Evolutionary conservation across 1,284 basidiomycete genomes (phyloP), one percentile per base, ranked within the genome.

Genomic region (Apiotrichum gracile): DNA sequence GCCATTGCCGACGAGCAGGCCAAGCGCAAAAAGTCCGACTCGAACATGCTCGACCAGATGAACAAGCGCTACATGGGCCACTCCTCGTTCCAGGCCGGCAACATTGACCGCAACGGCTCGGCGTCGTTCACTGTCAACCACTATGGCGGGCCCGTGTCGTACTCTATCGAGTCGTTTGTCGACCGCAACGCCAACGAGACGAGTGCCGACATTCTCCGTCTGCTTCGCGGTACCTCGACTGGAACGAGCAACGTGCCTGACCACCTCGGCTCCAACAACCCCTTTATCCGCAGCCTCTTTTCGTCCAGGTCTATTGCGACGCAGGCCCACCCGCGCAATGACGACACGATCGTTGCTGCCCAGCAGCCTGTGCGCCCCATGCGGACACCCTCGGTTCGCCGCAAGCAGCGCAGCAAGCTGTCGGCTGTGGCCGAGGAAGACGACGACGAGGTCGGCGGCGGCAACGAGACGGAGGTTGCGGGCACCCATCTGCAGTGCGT

Each of bases 1-100:
- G 90, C 94, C 69, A 97, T 97, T 73, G 91, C 97, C 85, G 93
- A 97, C 69, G 94, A 98, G 68, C 91, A 97, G 74, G 87, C 91
- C 12, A 81, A 86, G 17, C 81, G 88, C 38, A 92, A 91, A 77
- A 94, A 93, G 83, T 91, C 85, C 8, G 90, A 97, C 66, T 81
- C 86, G 53, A 91, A 87, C 5, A 96, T 97, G 91, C 84, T 94
- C 17, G 91, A 97, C 62, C 89, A 92, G 0, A 91, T 97, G 69
- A 79, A 82, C 50, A 97, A 97, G 76, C 83, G 92, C 4, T 97
- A 92, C 90, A 87, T 85, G 5, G 94, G 91, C 65, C 92, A 97
- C 68, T 82, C 86, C 0, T 87, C 85, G 1, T 97, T 97, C 83
- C 88, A 91, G 73, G 76, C 85, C 5, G 86, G 88, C 17, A 77